Base-by-base conservation (phyloP, 805 yeast genomes). In the Ogataea pini region DNA sequence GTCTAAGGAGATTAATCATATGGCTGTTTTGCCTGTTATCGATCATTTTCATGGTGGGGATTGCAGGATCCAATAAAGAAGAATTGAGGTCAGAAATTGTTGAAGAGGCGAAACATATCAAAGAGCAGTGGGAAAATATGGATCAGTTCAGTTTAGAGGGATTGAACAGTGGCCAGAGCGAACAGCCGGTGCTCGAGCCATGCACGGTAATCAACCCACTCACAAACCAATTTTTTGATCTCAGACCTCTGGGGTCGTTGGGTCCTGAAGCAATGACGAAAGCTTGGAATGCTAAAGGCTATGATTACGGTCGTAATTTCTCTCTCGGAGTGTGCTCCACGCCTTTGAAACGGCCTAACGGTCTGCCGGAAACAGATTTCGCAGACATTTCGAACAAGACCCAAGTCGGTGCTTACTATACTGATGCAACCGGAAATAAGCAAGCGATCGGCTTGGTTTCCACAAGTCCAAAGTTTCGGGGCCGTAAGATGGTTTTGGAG, bases 231-330 rank as follows among this genome's bases (percentile, higher is more conserved):
- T 77, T 73, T 50, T 76, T 70, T 47, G 80, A 78, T 50, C 60
- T 77, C 20, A 51, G 75, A 1, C 67, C 73, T 2, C 61, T 77
- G 41, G 65, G 72, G 3, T 55, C 65, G 13, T 18, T 57, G 22
- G 62, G 64, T 1, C 46, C 55, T 28, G 68, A 65, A 20, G 65
- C 67, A 10, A 50, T 61, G 38, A 53, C 63, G 4, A 64, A 68
- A 51, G 78, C 84, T 19, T 88, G 91, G 89, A 67, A 73, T 33
- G 82, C 91, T 3, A 77, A 76, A 51, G 95, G 95, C 0, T 77
- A 76, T 63, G 94, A 85, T 54, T 79, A 78, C 57, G 82, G 82
- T 22, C 72, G 70, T 41, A 90, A 90, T 66, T 90, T 85, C 69
- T 85, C 92, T 1, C 56, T 86, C 36, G 85, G 87, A n/a, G 70